phyloP scores from a whole-genome alignment of 768 basidiomycete genomes.

The Sarcomyxa edulis region DNA sequence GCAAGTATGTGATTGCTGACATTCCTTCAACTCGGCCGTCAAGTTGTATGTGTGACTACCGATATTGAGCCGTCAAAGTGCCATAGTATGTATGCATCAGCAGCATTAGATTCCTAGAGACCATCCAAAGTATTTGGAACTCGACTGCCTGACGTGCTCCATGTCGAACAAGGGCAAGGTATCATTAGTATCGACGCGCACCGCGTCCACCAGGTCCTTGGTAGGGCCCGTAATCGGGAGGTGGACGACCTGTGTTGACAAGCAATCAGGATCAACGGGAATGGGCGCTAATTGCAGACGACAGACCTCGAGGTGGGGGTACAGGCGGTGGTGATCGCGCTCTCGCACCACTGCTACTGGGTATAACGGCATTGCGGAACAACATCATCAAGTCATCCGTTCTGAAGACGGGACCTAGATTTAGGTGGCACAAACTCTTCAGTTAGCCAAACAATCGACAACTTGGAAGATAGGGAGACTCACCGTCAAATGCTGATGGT shows the following conservation, averaged over 20 bases:
- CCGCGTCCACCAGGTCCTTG: conserved; percentile 54
- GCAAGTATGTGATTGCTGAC: no score
- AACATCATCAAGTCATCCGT: conserved; percentile 87
- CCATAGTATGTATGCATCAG: no score
- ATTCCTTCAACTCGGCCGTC: no score
- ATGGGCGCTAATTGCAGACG: conserved; percentile 2
- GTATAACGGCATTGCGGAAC: conserved; percentile 78
- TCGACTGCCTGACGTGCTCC: no score
- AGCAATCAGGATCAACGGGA: conserved; percentile 2
- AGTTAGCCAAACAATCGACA: conserved; percentile 1
- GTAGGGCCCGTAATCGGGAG: conserved; percentile 85
- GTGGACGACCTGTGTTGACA: conserved; percentile 58
- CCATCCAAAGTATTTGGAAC: no score
- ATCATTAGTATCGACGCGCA: conserved; percentile 13
- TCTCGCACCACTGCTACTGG: conserved; percentile 42
- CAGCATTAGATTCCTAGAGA: no score
- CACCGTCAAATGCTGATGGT: conserved; percentile 78
- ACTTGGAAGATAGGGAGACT: conserved; percentile 21
- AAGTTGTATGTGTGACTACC: no score
- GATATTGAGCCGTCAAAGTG: no score
- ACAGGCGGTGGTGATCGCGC: conserved; percentile 57
- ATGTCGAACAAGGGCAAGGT: no score
- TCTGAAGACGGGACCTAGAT: conserved; percentile 79
- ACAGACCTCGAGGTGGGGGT: conserved; percentile 40
- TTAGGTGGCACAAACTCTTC: not conserved